Conservation (phyloP, 2,329 filamentous ascomycete species). For the Pseudocercospora pini-densiflorae region DNA sequence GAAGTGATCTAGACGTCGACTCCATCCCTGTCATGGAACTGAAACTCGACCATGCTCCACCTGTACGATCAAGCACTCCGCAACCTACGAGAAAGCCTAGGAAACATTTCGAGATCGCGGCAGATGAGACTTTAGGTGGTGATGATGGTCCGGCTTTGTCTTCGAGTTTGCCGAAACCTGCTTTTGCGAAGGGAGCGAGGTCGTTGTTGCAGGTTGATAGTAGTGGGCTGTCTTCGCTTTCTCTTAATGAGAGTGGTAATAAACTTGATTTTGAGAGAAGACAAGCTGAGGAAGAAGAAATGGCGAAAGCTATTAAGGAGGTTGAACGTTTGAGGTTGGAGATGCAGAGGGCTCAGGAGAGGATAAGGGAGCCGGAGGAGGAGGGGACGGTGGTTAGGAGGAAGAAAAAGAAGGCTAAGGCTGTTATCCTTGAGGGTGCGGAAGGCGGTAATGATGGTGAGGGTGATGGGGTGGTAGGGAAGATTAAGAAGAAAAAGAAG, state of each 20-base stretch:
- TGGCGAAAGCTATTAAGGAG: constrained; percentile 85
- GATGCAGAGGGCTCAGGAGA: constrained; percentile 82
- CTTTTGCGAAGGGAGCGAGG: constrained; percentile 57
- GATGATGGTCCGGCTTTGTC: constrained; percentile 30
- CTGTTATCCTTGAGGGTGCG: constrained; percentile 30
- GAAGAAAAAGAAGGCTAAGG: constrained; percentile 57
- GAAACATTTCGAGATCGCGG: constrained; percentile 51
- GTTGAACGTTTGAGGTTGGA: constrained; percentile 84
- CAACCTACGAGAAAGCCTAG: constrained; percentile 35
- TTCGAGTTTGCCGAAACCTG: constrained; percentile 35
- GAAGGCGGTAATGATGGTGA: constrained; percentile 18
- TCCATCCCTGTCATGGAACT: constrained; percentile 95
- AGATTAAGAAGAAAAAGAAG: constrained; percentile 36
- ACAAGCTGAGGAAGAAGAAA: constrained; percentile 81
- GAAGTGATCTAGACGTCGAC: constrained; percentile 84
- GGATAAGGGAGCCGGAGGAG: constrained; percentile 67
- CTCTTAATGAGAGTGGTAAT: constrained; percentile 61
- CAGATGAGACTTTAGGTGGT: constrained; percentile 53
- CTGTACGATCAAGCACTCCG: constrained; percentile 17
- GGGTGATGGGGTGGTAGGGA: constrained; percentile 31
- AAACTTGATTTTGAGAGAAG: constrained; percentile 66
- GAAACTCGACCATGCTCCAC: constrained; percentile 62
- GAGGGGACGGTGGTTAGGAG: constrained; percentile 66
- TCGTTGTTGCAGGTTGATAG: constrained; percentile 84
- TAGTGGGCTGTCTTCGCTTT: constrained; percentile 75